Evolutionary conservation across 108 stramenopile genomes (phyloP).

Genomic region (Pseudonitzschia pungens): DNA sequence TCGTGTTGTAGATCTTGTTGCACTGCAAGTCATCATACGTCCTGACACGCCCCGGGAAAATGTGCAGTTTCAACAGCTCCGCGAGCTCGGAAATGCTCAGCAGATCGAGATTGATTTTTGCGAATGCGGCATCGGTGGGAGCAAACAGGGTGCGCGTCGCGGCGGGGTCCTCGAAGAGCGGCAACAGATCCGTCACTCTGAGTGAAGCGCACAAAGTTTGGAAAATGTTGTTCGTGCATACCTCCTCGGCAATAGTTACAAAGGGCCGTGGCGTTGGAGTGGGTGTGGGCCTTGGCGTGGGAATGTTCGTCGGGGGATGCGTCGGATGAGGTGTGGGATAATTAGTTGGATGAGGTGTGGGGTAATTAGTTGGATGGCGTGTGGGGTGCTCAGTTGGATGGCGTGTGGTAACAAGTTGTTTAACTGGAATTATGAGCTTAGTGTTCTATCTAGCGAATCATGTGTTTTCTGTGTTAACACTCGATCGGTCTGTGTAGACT

Average conservation of each 20-base stretch:
- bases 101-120: not conserved
- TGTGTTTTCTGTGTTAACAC: too few species aligned
- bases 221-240: too few species aligned
- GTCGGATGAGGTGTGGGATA: too few species aligned
- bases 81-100: not conserved
- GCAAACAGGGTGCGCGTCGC: not conserved
- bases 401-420: too few species aligned
- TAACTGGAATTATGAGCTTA: too few species aligned
- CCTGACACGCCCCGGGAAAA: not conserved
- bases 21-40: not conserved
- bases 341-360: not conserved
- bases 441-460: too few species aligned
- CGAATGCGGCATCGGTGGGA: not conserved
- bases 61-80: not conserved
- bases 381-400: not conserved
- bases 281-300: not conserved
- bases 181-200: too few species aligned
- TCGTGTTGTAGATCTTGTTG: not conserved
- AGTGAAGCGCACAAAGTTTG: too few species aligned
- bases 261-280: not conserved
- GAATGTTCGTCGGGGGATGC: not conserved
- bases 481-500: too few species aligned
- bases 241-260: too few species aligned
- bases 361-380: not conserved
- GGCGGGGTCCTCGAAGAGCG: too few species aligned